Percentiles rank a stretch among this genome's conserved stretches.
Conservation (phyloP, 1,284 basidiomycete genomes). For the Hortiboletus rubellus region DNA sequence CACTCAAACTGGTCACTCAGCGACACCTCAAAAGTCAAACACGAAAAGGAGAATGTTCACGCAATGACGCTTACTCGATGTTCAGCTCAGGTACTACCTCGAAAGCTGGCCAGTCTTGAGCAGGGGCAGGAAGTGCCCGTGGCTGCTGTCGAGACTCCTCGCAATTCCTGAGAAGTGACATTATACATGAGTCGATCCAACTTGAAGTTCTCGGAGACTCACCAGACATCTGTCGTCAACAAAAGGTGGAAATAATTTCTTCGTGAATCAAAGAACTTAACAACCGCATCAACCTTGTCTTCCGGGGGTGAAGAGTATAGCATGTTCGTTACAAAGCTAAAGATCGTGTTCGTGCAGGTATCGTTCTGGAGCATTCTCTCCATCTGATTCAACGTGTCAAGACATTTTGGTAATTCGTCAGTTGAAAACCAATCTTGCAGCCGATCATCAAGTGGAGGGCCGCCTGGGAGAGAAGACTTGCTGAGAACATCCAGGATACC, state of each 20-base stretch:
- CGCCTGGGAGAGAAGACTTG: neutral
- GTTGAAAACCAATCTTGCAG: constrained; percentile 10
- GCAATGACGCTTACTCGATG: neutral
- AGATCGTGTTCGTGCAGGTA: neutral
- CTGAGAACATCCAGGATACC: constrained; percentile 3
- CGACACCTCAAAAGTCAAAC: too few relatives aligned
- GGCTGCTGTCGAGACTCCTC: neutral
- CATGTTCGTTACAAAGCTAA: neutral
- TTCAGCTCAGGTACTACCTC: neutral
- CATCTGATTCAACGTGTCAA: constrained; percentile 7
- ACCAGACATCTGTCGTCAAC: constrained; percentile 10
- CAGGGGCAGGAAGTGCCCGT: neutral
- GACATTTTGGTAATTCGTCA: constrained; percentile 1
- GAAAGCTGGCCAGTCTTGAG: neutral
- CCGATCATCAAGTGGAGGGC: constrained; percentile 6
- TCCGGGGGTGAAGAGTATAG: neutral
- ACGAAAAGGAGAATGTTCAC: neutral
- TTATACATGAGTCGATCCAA: neutral
- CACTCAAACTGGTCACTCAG: too few relatives aligned
- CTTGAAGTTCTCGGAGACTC: neutral
- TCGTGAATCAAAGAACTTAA: constrained; percentile 12
- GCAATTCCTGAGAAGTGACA: constrained; percentile 1
- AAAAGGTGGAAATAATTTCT: constrained; percentile 10
- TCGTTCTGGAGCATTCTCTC: constrained; percentile 4
- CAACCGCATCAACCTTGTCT: constrained; percentile 6